Conservation (phyloP, 306 rosid species). For the Prunus fruticosa region DNA sequence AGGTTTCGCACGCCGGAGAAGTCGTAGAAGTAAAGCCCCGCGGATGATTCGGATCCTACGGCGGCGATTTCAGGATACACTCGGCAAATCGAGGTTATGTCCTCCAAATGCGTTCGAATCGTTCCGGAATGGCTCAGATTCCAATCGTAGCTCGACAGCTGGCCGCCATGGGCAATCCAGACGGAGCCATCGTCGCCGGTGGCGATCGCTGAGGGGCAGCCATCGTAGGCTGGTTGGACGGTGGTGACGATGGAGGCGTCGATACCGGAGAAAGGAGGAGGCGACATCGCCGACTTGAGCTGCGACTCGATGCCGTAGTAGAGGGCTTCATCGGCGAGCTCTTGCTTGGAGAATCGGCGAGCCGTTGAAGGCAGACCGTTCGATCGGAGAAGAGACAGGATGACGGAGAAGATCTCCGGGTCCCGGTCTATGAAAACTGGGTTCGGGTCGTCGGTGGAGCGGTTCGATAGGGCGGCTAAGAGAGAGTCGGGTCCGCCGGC, state of each 20-base stretch:
- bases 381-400: constrained; percentile 79
- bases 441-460: constrained; percentile 35
- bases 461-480: constrained; percentile 61
- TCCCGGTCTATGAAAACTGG: constrained; percentile 90
- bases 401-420: constrained; percentile 79
- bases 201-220: constrained; percentile 59
- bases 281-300: constrained; percentile 55
- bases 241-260: constrained; percentile 55
- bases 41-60: constrained; percentile 52
- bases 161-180: constrained; percentile 92
- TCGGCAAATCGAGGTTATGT: constrained; percentile 59
- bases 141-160: constrained; percentile 70
- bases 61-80: constrained; percentile 76
- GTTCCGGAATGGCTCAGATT: constrained; percentile 56
- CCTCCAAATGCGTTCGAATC: constrained; percentile 68
- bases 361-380: constrained; percentile 65
- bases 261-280: constrained; percentile 64
- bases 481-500: constrained; percentile 78
- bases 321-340: constrained; percentile 81
- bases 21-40: constrained; percentile 78
- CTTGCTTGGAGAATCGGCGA: constrained; percentile 62
- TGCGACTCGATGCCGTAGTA: constrained; percentile 76
- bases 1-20: constrained; percentile 61
- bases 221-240: constrained; percentile 72
- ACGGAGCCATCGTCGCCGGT: constrained; percentile 61